A percentile compares a stretch with the other conserved stretches of the same genome.
These are phyloP conservation scores for Anisodus tanguticus DNA, from an alignment of 257 asterid species.

Conservation along the genomic window DNA sequence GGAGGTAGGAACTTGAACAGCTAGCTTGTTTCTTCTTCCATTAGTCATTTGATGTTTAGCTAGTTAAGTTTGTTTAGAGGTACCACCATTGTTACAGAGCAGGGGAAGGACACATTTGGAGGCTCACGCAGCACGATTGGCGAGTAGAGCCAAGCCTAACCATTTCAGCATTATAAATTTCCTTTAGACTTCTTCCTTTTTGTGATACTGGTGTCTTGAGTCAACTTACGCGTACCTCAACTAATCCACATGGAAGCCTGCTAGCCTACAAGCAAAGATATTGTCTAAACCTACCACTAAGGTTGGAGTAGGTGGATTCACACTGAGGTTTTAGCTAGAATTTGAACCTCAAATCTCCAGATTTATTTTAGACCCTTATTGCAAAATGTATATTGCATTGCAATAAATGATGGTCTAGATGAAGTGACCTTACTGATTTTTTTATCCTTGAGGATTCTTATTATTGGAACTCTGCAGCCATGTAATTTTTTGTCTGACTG, in stretches of 20 bases:
- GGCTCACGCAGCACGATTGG: not conserved
- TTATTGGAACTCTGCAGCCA: not conserved
- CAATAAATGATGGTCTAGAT: slow-evolving; percentile 21
- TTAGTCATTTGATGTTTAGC: slow-evolving; percentile 22
- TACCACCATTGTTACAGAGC: not conserved
- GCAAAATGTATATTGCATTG: not conserved
- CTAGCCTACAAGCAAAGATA: not conserved
- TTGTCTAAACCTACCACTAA: not conserved
- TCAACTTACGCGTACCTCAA: not conserved
- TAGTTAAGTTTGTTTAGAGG: not conserved
- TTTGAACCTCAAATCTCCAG: not conserved
- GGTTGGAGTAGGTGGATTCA: slow-evolving; percentile 14
- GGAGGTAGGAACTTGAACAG: slow-evolving; percentile 10
- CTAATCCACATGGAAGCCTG: not conserved
- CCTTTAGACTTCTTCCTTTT: not conserved
- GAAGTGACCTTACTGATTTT: not conserved
- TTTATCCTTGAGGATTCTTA: not conserved
- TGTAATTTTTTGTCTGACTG: not conserved
- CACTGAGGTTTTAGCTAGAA: not conserved
- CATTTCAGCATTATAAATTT: not conserved
- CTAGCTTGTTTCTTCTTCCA: slow-evolving; percentile 18
- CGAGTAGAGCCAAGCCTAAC: slow-evolving; percentile 4
- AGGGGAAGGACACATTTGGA: slow-evolving; percentile 16
- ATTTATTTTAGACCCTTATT: not conserved
- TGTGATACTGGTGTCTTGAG: not conserved